Evolutionary conservation across 2,329 filamentous ascomycete species (phyloP).

Genomic region (Helotiales sp.): DNA sequence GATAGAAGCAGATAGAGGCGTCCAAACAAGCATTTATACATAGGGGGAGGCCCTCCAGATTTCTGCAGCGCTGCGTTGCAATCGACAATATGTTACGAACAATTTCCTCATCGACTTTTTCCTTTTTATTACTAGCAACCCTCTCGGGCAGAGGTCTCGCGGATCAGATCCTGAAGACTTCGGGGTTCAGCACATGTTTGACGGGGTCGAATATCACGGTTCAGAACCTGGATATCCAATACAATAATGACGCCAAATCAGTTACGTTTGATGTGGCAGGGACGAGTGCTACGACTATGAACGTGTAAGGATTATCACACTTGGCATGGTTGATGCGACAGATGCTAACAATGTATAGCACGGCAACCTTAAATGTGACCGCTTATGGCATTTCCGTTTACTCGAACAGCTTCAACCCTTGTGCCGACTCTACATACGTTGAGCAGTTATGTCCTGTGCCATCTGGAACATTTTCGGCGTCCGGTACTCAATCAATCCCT

Average conservation of each 20-base stretch:
- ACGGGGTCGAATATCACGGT: conserved; percentile 63
- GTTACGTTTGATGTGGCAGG: conserved; percentile 83
- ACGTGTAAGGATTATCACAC: conserved; percentile 56
- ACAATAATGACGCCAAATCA: conserved; percentile 71
- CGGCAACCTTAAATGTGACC: conserved; percentile 35
- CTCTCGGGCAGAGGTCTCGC: conserved; percentile 51
- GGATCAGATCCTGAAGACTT: conserved; percentile 74
- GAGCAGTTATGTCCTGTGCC: conserved; percentile 83
- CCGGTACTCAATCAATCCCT: conserved; percentile 72
- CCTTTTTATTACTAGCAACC: conserved; percentile 30
- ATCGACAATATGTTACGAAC: conserved; percentile 33
- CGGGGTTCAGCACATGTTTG: conserved; percentile 75
- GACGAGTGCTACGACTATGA: conserved; percentile 69
- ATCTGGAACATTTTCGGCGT: conserved; percentile 69
- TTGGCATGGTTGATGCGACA: background rate
- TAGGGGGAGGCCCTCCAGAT: conserved; percentile 8
- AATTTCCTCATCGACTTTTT: conserved; percentile 29
- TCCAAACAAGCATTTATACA: conserved; percentile 11
- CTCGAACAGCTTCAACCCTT: conserved; percentile 80
- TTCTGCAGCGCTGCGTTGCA: conserved; percentile 6
- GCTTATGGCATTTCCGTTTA: conserved; percentile 80
- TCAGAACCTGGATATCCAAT: conserved; percentile 72
- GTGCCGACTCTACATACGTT: conserved; percentile 65
- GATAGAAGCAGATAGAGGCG: conserved; percentile 7
- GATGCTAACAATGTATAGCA: conserved; percentile 42